Conservation (phyloP, 108 stramenopile genomes). For the Skeletonema marinoi region DNA sequence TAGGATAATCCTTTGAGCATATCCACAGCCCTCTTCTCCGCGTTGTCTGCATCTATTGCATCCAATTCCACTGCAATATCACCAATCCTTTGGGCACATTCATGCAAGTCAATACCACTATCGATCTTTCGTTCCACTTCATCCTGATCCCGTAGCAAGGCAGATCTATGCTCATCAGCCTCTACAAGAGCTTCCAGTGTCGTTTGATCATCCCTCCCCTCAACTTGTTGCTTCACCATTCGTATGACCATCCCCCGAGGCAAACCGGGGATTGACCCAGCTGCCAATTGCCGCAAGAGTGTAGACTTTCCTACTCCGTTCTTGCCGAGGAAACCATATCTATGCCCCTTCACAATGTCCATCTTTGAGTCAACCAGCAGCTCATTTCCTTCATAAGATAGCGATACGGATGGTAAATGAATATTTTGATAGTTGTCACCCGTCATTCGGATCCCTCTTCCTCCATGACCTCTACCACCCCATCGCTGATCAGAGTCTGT, state of each 20-base stretch:
- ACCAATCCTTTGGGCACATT: conserved; percentile 57
- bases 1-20: conserved; percentile 98
- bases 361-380: conserved; percentile 55
- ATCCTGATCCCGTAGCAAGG: conserved; percentile 64
- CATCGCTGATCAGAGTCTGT: conserved; percentile 40
- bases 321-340: conserved; percentile 96
- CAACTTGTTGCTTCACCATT: conserved; percentile 85
- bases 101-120: conserved; percentile 48
- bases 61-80: conserved; percentile 83
- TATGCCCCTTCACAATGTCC: conserved; percentile 81
- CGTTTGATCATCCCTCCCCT: conserved; percentile 69
- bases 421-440: conserved; percentile 51
- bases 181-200: conserved; percentile 70
- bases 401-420: conserved; percentile 50
- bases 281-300: conserved; percentile 85
- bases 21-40: conserved; percentile 93
- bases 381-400: conserved; percentile 58
- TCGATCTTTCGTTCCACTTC: conserved; percentile 64
- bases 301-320: conserved; percentile 98
- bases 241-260: conserved; percentile 74
- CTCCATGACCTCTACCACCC: conserved; percentile 69
- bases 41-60: conserved; percentile 92
- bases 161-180: conserved; percentile 65
- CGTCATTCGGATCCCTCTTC: conserved; percentile 52
- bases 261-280: conserved; percentile 77